Conservation (phyloP, 768 basidiomycete genomes). For the Lactifluus volemus region DNA sequence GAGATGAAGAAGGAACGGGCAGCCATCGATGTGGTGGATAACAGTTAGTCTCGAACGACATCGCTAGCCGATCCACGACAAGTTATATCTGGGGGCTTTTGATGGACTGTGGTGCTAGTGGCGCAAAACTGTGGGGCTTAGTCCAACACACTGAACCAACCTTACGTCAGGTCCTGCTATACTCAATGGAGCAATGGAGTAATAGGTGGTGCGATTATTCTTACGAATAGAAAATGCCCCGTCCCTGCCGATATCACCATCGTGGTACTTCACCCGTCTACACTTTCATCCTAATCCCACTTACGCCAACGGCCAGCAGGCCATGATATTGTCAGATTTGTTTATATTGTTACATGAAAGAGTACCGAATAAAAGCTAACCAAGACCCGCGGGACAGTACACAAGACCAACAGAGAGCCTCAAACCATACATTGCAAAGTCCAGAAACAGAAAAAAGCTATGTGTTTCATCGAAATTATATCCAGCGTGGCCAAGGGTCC, state of each 20-base stretch:
- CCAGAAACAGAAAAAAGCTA: not conserved
- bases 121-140: not conserved
- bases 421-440: not conserved
- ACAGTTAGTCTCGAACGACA: not conserved
- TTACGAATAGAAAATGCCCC: not conserved
- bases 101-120: not conserved
- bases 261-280: not conserved
- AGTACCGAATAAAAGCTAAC: not conserved
- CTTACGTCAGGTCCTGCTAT: not conserved
- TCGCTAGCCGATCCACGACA: not conserved
- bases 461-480: not conserved
- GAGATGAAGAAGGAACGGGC: slow-evolving; percentile 51
- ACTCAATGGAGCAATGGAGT: too few relatives aligned
- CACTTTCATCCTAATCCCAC: not conserved
- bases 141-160: too few relatives aligned
- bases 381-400: not conserved
- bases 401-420: not conserved
- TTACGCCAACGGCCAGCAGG: not conserved
- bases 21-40: slow-evolving; percentile 24
- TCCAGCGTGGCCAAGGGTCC: slow-evolving; percentile 12
- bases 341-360: not conserved
- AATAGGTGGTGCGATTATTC: too few relatives aligned
- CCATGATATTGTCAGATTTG: too few relatives aligned
- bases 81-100: not conserved
- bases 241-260: not conserved